A percentile compares a stretch with the other conserved stretches of the same genome.
Evolutionary conservation across 352 stramenopile species (phyloP).

Genomic region (Poterioochromonas sp.): DNA sequence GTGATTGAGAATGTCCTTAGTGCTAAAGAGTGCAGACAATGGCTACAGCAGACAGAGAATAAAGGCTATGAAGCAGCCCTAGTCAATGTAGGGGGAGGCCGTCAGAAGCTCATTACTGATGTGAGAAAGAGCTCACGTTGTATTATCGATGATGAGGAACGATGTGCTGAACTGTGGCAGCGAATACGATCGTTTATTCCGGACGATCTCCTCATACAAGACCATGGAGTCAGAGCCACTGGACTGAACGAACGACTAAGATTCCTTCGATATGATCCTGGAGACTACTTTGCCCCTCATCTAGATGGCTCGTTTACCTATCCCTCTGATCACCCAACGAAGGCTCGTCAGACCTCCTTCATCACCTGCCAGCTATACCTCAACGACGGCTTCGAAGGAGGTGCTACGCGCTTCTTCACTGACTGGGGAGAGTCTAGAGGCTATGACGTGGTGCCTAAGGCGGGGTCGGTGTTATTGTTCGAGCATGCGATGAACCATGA

Average conservation of each 20-base stretch:
- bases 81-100: slow-evolving; percentile 33
- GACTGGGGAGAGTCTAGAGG: neutral
- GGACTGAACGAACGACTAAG: slow-evolving; percentile 46
- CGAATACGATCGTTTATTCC: slow-evolving; percentile 33
- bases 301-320: slow-evolving; percentile 38
- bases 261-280: slow-evolving; percentile 44
- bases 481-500: slow-evolving; percentile 46
- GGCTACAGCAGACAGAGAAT: slow-evolving; percentile 43
- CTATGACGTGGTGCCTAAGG: slow-evolving; percentile 41
- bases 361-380: slow-evolving; percentile 45
- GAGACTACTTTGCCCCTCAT: slow-evolving; percentile 46
- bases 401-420: slow-evolving; percentile 39
- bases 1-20: slow-evolving; percentile 45
- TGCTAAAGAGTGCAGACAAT: slow-evolving; percentile 42
- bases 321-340: slow-evolving; percentile 34
- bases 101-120: slow-evolving; percentile 28
- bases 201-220: neutral
- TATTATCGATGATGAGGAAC: slow-evolving; percentile 37
- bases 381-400: slow-evolving; percentile 48
- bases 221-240: slow-evolving; percentile 23
- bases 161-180: slow-evolving; percentile 40
- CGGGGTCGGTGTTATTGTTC: slow-evolving; percentile 47
- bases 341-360: neutral
- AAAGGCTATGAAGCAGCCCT: slow-evolving; percentile 42
- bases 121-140: slow-evolving; percentile 41